Evolutionary conservation across 2,329 filamentous ascomycete species (phyloP).

Genomic region (Myrmaecium sp.): DNA sequence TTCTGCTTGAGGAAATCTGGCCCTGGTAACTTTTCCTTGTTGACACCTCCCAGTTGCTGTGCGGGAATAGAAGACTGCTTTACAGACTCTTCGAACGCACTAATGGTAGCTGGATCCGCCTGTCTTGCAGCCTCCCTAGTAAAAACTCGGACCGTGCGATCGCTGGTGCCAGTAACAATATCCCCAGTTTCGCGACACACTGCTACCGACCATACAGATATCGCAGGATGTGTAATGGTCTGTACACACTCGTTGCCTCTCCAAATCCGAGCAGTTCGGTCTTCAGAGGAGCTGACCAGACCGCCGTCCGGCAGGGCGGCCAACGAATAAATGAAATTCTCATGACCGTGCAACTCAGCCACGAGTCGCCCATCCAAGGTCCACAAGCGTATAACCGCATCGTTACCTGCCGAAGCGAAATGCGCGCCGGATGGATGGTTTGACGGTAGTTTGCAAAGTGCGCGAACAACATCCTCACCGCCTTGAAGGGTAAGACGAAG

Average conservation of each 20-base stretch:
- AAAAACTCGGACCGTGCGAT: conserved; percentile 72
- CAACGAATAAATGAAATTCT: conserved; percentile 86
- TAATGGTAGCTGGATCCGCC: conserved; percentile 50
- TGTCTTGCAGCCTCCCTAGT: conserved; percentile 52
- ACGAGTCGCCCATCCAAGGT: conserved; percentile 62
- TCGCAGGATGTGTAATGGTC: conserved; percentile 91
- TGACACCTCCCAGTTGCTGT: conserved; percentile 59
- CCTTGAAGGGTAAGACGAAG: conserved; percentile 48
- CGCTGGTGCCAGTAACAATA: conserved; percentile 85
- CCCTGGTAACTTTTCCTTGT: conserved; percentile 82
- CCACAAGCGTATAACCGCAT: conserved; percentile 78
- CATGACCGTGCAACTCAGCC: conserved; percentile 68
- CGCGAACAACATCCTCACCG: conserved; percentile 70
- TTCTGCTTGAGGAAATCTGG: conserved; percentile 72
- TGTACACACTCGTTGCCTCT: conserved; percentile 67
- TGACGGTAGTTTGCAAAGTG: conserved; percentile 64
- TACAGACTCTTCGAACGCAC: conserved; percentile 66
- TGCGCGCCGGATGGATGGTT: conserved; percentile 68
- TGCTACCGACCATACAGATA: conserved; percentile 91
- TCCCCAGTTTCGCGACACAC: conserved; percentile 69
- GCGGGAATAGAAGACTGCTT: conserved; percentile 74
- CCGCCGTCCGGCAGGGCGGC: conserved; percentile 65
- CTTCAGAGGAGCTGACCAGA: conserved; percentile 80
- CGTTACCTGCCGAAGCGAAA: conserved; percentile 91
- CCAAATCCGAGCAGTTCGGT: conserved; percentile 88